Evolutionary conservation across 768 basidiomycete genomes (phyloP).

Genomic region (Tylopilus sp.): DNA sequence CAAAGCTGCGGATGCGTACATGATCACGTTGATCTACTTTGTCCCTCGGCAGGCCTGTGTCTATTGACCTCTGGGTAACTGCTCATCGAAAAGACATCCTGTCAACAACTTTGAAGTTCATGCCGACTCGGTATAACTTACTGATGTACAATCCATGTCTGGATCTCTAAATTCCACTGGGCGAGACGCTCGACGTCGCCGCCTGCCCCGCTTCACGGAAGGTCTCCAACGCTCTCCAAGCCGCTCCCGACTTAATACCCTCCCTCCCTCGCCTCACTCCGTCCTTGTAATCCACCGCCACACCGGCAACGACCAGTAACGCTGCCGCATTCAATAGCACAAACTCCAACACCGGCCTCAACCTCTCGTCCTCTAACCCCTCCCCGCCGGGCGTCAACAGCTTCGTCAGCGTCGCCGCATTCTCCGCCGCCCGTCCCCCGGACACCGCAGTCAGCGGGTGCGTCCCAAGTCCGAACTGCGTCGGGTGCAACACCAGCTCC

Average conservation of each 20-base stretch:
- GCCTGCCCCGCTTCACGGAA: slow-evolving; percentile 44
- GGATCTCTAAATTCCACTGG: neutral
- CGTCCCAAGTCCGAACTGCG: slow-evolving; percentile 69
- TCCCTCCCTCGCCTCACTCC: slow-evolving; percentile 67
- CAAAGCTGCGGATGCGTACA: no score
- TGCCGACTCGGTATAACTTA: no score
- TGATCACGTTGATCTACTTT: no score
- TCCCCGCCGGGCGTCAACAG: slow-evolving; percentile 56
- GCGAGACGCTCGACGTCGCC: neutral
- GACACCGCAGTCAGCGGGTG: slow-evolving; percentile 70
- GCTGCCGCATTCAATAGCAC: slow-evolving; percentile 91
- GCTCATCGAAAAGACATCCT: no score
- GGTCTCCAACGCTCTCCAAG: slow-evolving; percentile 53
- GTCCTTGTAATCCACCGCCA: slow-evolving; percentile 64
- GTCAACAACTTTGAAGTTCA: no score
- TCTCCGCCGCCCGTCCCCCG: slow-evolving; percentile 74
- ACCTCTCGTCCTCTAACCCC: slow-evolving; percentile 34
- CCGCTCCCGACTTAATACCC: slow-evolving; percentile 55
- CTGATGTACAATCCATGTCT: neutral
- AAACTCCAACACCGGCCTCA: slow-evolving; percentile 75
- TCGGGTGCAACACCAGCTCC: slow-evolving; percentile 59
- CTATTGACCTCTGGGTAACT: no score
- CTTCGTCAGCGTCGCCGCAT: slow-evolving; percentile 67
- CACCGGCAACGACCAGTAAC: slow-evolving; percentile 78
- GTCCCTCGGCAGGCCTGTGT: no score